Evolutionary conservation across 1,284 basidiomycete genomes (phyloP).

Genomic region (Sanghuangporus sanghuang): DNA sequence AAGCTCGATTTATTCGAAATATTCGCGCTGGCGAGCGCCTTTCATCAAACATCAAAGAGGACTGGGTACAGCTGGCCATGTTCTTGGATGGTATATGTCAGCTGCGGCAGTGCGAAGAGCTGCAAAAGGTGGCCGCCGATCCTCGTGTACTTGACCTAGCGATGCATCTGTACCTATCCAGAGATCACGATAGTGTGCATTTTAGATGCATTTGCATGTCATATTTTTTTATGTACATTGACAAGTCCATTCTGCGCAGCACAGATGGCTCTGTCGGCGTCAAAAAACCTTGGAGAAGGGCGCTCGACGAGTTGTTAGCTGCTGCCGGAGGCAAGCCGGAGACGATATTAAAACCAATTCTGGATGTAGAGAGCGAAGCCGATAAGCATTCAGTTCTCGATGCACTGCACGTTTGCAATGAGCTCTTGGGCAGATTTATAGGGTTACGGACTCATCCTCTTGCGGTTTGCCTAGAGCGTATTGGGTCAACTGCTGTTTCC

Average conservation of each 20-base stretch:
- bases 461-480: not conserved
- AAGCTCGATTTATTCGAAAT: not conserved
- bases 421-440: not conserved
- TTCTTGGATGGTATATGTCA: not conserved
- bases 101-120: not conserved
- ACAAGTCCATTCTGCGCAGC: not conserved
- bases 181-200: not conserved
- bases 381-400: not conserved
- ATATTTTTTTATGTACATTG: not conserved
- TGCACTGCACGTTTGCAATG: not conserved
- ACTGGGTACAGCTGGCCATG: not conserved
- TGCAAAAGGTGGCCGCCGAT: not conserved
- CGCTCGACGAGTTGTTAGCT: not conserved
- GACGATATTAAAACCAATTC: not conserved
- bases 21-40: not conserved
- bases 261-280: not conserved
- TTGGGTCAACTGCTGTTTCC: not conserved
- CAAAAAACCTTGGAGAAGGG: not conserved
- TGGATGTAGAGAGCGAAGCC: not conserved
- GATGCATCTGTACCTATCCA: not conserved
- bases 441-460: not conserved
- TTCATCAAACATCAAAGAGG: not conserved
- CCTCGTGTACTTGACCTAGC: not conserved
- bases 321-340: not conserved
- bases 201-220: not conserved